These are phyloP conservation scores for Botryotinia convoluta DNA, from an alignment of 2,329 filamentous ascomycete genomes.

Conservation along the genomic window DNA sequence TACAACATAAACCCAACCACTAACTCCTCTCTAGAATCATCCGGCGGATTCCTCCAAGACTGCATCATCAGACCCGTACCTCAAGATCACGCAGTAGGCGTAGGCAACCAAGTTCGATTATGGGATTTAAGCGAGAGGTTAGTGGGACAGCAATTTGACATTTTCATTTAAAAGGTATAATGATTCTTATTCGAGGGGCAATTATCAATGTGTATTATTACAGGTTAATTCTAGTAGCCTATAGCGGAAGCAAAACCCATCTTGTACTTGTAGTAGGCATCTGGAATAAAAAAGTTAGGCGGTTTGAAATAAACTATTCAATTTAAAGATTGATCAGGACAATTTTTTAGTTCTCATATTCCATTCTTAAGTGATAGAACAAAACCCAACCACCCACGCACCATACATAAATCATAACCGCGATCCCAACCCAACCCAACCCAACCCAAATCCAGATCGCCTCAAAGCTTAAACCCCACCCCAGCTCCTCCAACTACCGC, in stretches of 20 bases:
- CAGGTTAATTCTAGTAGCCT: neutral
- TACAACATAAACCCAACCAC: neutral
- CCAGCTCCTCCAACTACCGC: neutral
- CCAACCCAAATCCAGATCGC: neutral
- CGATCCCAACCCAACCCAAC: too few species aligned
- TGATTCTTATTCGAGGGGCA: neutral
- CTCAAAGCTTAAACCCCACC: neutral
- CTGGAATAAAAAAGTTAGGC: neutral
- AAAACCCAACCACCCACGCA: too few species aligned
- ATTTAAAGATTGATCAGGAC: neutral
- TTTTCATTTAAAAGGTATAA: neutral
- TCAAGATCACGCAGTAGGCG: neutral
- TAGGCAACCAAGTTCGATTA: constrained; percentile 20
- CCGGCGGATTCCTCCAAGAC: constrained; percentile 21
- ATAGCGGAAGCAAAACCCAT: neutral
- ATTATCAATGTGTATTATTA: neutral
- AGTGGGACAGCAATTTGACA: constrained; percentile 22
- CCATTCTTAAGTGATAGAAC: too few species aligned
- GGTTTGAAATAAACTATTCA: neutral
- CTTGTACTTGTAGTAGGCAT: neutral
- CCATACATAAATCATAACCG: neutral
- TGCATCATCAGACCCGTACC: constrained; percentile 11
- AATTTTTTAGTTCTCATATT: too few species aligned
- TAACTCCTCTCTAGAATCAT: neutral
- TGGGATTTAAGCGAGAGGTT: constrained; percentile 24